phyloP scores from a whole-genome alignment of 352 stramenopile species.

The Globisporangium iwayamae region DNA sequence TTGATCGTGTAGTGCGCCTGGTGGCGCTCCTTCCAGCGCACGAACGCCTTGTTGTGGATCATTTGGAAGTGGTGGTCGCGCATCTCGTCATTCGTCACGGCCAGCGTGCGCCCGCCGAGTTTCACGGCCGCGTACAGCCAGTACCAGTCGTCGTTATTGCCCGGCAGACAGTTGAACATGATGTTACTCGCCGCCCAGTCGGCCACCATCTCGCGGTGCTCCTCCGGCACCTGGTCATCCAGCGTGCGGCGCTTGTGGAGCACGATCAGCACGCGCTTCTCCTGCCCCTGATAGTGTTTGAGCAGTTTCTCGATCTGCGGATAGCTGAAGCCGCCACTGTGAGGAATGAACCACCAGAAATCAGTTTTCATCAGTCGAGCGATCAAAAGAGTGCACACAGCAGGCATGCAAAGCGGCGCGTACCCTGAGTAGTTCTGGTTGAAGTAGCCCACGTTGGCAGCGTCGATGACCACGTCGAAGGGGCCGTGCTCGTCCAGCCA shows the following conservation, averaged over 20 bases:
- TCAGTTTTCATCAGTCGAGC: constrained; percentile 11
- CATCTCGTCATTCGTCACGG: constrained; percentile 99
- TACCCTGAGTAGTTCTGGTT: constrained; percentile 95
- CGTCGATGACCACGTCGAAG: constrained; percentile 95
- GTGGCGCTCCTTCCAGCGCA: constrained; percentile 96
- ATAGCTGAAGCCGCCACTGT: constrained; percentile 92
- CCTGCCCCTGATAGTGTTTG: constrained; percentile 83
- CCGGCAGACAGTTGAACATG: constrained; percentile 91
- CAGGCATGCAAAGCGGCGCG: constrained; percentile 16
- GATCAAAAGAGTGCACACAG: not conserved
- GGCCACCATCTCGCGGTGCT: constrained; percentile 67
- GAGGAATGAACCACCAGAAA: constrained; percentile 7
- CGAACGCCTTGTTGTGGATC: constrained; percentile 93
- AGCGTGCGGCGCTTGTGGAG: constrained; percentile 95
- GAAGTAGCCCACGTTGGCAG: constrained; percentile 98
- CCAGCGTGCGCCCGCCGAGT: constrained; percentile 69
- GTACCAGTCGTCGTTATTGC: constrained; percentile 99
- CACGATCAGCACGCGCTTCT: constrained; percentile 92
- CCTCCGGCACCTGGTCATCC: constrained; percentile 80
- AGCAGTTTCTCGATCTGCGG: constrained; percentile 94
- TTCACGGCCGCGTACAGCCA: constrained; percentile 96
- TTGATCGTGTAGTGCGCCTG: constrained; percentile 90
- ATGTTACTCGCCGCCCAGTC: constrained; percentile 64
- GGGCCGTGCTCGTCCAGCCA: constrained; percentile 68
- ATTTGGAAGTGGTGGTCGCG: constrained; percentile 99